These are phyloP conservation scores for Solanum medicagineum DNA, from an alignment of 257 asterid species.

Conservation along the genomic window DNA sequence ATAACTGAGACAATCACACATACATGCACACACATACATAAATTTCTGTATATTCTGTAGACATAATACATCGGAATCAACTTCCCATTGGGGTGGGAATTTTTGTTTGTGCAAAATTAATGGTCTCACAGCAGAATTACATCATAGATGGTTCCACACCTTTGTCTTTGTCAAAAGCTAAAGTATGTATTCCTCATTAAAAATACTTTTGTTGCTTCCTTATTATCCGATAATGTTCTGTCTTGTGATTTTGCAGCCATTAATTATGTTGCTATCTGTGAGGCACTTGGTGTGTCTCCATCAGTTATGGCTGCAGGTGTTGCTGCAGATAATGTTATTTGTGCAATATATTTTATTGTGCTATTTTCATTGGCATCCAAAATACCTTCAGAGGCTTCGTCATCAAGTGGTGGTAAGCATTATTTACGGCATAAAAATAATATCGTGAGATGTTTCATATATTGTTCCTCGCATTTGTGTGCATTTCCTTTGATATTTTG, in stretches of 20 bases:
- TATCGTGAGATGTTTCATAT: not conserved
- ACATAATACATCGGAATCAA: not conserved
- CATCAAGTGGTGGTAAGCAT: slow-evolving; percentile 22
- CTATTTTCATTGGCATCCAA: slow-evolving; percentile 65
- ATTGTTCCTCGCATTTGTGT: not conserved
- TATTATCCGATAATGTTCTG: not conserved
- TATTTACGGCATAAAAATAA: not conserved
- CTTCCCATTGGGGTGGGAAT: not conserved
- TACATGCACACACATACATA: not conserved
- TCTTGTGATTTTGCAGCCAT: slow-evolving; percentile 44
- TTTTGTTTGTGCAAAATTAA: not conserved
- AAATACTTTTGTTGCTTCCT: not conserved
- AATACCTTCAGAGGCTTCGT: slow-evolving; percentile 56
- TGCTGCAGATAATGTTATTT: slow-evolving; percentile 83
- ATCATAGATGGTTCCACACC: not conserved
- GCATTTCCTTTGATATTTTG: not conserved
- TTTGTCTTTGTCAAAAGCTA: not conserved
- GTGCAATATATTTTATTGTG: slow-evolving; percentile 56
- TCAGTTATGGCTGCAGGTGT: slow-evolving; percentile 81
- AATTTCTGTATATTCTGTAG: not conserved
- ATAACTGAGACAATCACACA: not conserved
- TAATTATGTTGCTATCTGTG: slow-evolving; percentile 69
- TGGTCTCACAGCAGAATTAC: not conserved
- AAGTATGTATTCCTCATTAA: not conserved
- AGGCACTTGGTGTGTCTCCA: slow-evolving; percentile 63